Conservation (phyloP, 78 protist species). For the Goniomonas avonlea region DNA sequence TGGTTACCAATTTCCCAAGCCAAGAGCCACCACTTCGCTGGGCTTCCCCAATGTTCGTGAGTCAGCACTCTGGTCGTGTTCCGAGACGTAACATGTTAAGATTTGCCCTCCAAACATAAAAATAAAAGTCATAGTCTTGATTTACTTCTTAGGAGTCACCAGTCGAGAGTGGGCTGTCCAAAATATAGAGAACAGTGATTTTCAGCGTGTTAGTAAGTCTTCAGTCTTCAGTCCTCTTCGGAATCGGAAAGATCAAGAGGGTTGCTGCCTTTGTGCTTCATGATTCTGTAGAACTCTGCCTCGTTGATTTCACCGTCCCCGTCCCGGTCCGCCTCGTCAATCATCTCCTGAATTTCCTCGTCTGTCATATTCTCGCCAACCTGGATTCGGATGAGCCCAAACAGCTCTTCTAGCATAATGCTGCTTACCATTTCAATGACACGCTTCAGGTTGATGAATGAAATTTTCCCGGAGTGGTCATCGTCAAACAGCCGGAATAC, state of each 20-base stretch:
- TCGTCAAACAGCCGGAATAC: slow-evolving; percentile 46
- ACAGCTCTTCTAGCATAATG: not conserved
- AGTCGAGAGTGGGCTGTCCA: too few relatives aligned
- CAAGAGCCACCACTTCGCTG: too few relatives aligned
- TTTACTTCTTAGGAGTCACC: too few relatives aligned
- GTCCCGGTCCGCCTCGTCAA: slow-evolving; percentile 51
- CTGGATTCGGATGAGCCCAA: not conserved
- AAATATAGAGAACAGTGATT: too few relatives aligned
- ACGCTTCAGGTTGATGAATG: slow-evolving; percentile 42
- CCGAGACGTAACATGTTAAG: too few relatives aligned
- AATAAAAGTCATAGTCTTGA: too few relatives aligned
- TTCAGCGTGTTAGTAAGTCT: too few relatives aligned
- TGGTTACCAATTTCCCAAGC: too few relatives aligned
- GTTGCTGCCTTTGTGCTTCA: not conserved
- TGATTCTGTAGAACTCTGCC: slow-evolving; percentile 31
- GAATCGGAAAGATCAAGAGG: slow-evolving; percentile 5
- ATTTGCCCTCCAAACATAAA: too few relatives aligned
- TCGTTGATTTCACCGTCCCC: slow-evolving; percentile 41
- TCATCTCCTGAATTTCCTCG: slow-evolving; percentile 60
- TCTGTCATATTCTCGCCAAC: slow-evolving; percentile 46
- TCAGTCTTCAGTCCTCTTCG: not conserved
- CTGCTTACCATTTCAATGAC: not conserved
- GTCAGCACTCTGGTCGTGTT: too few relatives aligned
- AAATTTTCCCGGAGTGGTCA: slow-evolving; percentile 43
- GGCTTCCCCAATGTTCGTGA: too few relatives aligned